Percentiles rank a stretch among this genome's conserved stretches.
Evolutionary conservation across 768 basidiomycete species (phyloP).

Genomic region (Leucocoprinus birnbaumii): DNA sequence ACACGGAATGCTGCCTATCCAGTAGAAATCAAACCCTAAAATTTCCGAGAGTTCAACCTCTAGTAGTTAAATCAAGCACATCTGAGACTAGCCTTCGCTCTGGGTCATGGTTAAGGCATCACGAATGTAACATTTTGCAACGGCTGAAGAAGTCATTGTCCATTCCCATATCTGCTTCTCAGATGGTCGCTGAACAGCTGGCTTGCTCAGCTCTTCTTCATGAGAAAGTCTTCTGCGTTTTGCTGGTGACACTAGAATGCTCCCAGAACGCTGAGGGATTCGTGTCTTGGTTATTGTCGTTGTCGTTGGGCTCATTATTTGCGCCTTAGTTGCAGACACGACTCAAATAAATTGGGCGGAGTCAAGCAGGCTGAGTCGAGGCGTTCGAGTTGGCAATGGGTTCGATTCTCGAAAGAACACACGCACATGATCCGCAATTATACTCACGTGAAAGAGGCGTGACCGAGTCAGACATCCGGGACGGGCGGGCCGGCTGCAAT

Average conservation of each 20-base stretch:
- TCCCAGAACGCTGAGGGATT: neutral
- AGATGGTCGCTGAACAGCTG: neutral
- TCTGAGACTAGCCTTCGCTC: conserved; percentile 20
- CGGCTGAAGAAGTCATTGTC: conserved; percentile 54
- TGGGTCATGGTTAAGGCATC: conserved; percentile 46
- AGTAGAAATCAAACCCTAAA: conserved; percentile 59
- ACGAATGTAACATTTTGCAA: conserved; percentile 51
- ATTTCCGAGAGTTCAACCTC: conserved; percentile 8
- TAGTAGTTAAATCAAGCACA: neutral
- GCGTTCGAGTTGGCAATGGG: too few species aligned
- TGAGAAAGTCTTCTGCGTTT: conserved; percentile 9
- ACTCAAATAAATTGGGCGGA: neutral
- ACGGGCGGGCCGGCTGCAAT: too few species aligned
- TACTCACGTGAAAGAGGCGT: neutral
- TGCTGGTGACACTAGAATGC: conserved; percentile 13
- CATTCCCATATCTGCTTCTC: conserved; percentile 43
- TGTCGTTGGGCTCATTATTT: conserved; percentile 12
- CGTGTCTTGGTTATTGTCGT: conserved; percentile 5
- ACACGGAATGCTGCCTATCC: conserved; percentile 73
- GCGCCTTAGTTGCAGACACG: neutral
- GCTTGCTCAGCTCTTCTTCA: neutral
- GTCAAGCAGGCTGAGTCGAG: too few species aligned
- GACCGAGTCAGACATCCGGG: neutral
- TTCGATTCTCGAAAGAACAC: too few species aligned
- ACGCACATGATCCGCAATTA: neutral